A percentile compares a stretch with the other conserved stretches of the same genome.
These are phyloP conservation scores for Suhomyces bribrorum DNA, from an alignment of 1,139 yeast genomes.

Conservation along the genomic window DNA sequence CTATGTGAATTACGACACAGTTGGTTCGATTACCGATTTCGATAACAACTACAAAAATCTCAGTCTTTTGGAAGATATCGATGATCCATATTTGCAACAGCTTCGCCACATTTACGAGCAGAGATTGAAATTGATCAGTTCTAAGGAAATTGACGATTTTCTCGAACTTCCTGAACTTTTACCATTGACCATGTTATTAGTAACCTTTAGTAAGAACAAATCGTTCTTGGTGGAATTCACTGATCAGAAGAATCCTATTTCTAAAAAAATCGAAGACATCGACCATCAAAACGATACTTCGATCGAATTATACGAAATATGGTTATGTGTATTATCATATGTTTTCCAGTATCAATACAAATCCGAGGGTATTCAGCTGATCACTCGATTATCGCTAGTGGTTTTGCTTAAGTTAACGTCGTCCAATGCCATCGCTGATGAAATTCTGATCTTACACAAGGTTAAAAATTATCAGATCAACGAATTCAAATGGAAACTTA, in stretches of 20 bases:
- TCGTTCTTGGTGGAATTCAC: constrained; percentile 24
- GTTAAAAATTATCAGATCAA: constrained; percentile 29
- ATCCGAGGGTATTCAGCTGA: constrained; percentile 23
- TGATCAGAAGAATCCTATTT: constrained; percentile 17
- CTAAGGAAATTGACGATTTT: constrained; percentile 14
- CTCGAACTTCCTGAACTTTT: constrained; percentile 26
- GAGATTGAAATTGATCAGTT: constrained; percentile 13
- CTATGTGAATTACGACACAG: constrained; percentile 27
- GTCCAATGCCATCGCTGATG: constrained; percentile 9
- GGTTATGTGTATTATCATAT: constrained; percentile 42
- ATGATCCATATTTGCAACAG: constrained; percentile 25
- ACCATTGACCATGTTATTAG: constrained; percentile 25
- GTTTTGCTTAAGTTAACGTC: constrained; percentile 29
- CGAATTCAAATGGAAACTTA: constrained; percentile 44
- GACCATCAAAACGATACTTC: constrained; percentile 17
- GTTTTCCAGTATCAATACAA: constrained; percentile 39
- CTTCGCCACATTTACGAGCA: constrained; percentile 21
- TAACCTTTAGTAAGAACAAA: constrained; percentile 23
- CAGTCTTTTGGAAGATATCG: constrained; percentile 11
- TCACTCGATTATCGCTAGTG: constrained; percentile 27
- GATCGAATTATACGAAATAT: constrained; percentile 32
- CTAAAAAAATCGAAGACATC: constrained; percentile 20
- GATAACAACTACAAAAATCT: constrained; percentile 14
- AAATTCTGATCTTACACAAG: constrained; percentile 13
- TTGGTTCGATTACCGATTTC: constrained; percentile 22